phyloP scores from a whole-genome alignment of 352 stramenopile genomes.

The Phytophthora meadii region DNA sequence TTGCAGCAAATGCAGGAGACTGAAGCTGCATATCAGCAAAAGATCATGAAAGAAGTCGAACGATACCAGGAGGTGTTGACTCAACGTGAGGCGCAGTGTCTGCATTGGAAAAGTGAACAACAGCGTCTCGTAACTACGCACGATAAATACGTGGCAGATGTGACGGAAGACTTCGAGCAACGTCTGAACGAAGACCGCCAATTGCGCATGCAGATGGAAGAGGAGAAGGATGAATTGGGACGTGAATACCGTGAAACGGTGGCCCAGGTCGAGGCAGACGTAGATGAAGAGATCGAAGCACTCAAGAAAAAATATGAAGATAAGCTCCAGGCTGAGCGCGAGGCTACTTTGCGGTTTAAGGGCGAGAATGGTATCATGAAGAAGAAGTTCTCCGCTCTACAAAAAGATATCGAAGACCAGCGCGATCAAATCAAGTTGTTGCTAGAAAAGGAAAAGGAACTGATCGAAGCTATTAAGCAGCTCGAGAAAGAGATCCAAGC shows the following conservation, averaged over 20 bases:
- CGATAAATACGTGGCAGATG: constrained; percentile 87
- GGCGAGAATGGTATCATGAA: constrained; percentile 95
- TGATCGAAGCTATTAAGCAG: constrained; percentile 86
- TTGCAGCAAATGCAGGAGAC: constrained; percentile 91
- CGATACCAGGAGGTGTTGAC: constrained; percentile 88
- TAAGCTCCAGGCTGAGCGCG: constrained; percentile 85
- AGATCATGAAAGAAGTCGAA: constrained; percentile 94
- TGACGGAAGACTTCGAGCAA: constrained; percentile 92
- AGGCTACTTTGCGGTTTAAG: constrained; percentile 92
- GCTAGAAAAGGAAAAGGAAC: constrained; percentile 88
- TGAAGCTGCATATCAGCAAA: constrained; percentile 91
- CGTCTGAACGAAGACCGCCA: constrained; percentile 89
- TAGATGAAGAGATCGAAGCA: constrained; percentile 88
- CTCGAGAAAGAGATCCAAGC: constrained; percentile 93
- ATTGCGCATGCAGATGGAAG: constrained; percentile 81
- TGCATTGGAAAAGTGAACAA: constrained; percentile 76
- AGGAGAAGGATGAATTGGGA: constrained; percentile 86
- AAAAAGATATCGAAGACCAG: constrained; percentile 94
- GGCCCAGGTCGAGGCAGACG: constrained; percentile 82
- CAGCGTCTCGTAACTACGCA: constrained; percentile 67
- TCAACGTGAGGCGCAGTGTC: constrained; percentile 86
- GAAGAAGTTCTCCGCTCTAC: constrained; percentile 91
- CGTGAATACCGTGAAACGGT: constrained; percentile 83
- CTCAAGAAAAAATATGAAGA: constrained; percentile 90
- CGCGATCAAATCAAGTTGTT: constrained; percentile 90